Base-by-base conservation (phyloP, 306 rosid genomes). In the Mimosa bimucronata region DNA sequence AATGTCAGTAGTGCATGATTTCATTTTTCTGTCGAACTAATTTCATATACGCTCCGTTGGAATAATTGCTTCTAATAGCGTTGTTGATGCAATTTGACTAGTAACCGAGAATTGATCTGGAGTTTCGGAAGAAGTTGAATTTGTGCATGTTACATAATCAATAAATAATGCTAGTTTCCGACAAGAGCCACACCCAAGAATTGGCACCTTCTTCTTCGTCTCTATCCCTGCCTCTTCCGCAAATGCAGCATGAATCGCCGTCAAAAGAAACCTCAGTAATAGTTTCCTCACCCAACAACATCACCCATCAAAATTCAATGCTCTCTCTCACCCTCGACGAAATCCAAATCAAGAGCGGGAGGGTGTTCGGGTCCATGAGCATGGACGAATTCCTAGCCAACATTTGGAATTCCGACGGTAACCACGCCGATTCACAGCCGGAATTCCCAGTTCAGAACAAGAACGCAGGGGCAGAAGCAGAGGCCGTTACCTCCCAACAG, bases 331-430 rank as follows among this genome's bases (percentile, higher is more conserved):
- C 89, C 30, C 69, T 93, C 15, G 94, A 89, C 31, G 91, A 93
- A 75, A 86, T 89, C 75, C 86, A 87, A 76, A 62, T 77, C 88
- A 88, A 83, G 77, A 87, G 87, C 61, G 87, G 92, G 6, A 89
- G 76, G 86, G 79, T 66, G 50, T 85, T 86, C 10, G 94, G 90
- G 23, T 85, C 94, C 28, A 86, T 91, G 85, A 91, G 75, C 90
- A 91, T 88, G 91, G 97, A 93, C 71, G 93, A 93, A 71, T 89
- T 93, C 84, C 81, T 93, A 0, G 80, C 90, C 71, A 91, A 87
- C 82, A 82, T 93, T 58, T 91, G 90, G 94, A 89, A 46, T 64
- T 80, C 88, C 3, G 92, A 88, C 42, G 89, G 82, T 0, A 77
- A 69, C 75, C 85, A 89, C 66, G 57, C 45, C 16, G 65, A 71